phyloP scores from a whole-genome alignment of 2,329 filamentous ascomycete species.

The Cladosporium sp. region DNA sequence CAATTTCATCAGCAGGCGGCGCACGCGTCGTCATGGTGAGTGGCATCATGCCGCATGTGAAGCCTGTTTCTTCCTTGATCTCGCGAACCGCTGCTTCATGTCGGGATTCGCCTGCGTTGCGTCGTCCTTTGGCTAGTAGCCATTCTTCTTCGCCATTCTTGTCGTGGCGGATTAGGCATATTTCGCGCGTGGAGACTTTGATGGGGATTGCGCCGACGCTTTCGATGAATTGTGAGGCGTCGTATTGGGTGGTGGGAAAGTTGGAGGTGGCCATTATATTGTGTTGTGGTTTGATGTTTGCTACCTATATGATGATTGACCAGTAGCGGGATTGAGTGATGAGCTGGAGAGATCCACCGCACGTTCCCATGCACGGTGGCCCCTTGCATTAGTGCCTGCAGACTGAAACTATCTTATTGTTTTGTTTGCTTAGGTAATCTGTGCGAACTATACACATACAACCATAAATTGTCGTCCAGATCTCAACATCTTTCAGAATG shows the following conservation, averaged over 20 bases:
- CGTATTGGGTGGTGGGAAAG: slow-evolving; percentile 2
- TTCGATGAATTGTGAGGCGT: slow-evolving; percentile 36
- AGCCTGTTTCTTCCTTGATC: slow-evolving; percentile 45
- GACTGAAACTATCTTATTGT: no score
- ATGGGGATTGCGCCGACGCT: slow-evolving; percentile 40
- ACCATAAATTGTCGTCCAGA: no score
- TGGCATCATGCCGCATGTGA: slow-evolving; percentile 38
- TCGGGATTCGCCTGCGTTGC: slow-evolving; percentile 43
- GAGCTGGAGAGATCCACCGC: no score
- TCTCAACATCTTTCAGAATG: no score
- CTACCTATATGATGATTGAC: no score
- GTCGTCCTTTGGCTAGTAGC: slow-evolving; percentile 46
- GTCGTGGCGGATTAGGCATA: slow-evolving; percentile 40
- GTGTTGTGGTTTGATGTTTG: not conserved
- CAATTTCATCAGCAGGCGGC: slow-evolving; percentile 32
- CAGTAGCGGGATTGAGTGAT: no score
- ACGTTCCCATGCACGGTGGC: no score
- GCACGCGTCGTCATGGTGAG: slow-evolving; percentile 40
- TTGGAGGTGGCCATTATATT: slow-evolving; percentile 1
- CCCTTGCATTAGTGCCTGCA: no score
- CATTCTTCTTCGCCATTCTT: slow-evolving; percentile 38
- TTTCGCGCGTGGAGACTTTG: slow-evolving; percentile 30
- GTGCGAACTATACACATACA: no score
- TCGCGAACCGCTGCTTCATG: slow-evolving; percentile 42
- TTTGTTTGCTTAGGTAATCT: no score